Base-by-base conservation (phyloP, 106 monocot species). In the Allium sativum region DNA sequence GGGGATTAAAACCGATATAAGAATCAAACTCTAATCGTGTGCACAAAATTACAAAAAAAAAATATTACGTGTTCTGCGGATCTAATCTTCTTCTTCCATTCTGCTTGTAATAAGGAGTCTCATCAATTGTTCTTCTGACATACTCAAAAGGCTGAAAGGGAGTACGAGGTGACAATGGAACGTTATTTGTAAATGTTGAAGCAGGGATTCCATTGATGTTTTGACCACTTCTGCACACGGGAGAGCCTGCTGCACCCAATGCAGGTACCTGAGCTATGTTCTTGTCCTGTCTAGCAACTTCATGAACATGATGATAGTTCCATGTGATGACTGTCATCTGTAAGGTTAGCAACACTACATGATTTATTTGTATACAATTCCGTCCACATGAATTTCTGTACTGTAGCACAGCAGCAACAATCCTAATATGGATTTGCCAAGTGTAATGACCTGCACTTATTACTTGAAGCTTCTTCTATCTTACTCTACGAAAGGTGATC, bases 361-460 rank as follows among this genome's bases (percentile, higher is more conserved):
- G n/a, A n/a, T n/a, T n/a, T n/a, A n/a, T n/a, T n/a, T n/a, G n/a
- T n/a, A n/a, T n/a, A n/a, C n/a, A n/a, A n/a, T n/a, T n/a, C n/a
- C n/a, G n/a, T n/a, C n/a, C n/a, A n/a, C n/a, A n/a, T n/a, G n/a
- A n/a, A n/a, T n/a, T n/a, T 10, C 7, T 4, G 5, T 21, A 44
- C 13, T 40, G 48, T 64, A 72, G 72, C 68, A 79, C 61, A 78
- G 76, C 61, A 47, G 56, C 45, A 61, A 44, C 45, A 68, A 74
- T 20, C 60, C 71, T 46, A 87, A 95, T 65, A 59, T 72, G 67
- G 81, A 84, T 55, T 72, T 95, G 68, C 95, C 95, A 19, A 95
- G 95, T 63, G 95, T 90, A 44, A 95, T 90, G 95, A 95, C 95
- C 12, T 95, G 95, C 22, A 81, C 79, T 42, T 90, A 95, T 76